Evolutionary conservation across 179 eudicot genomes (phyloP), one percentile per base, ranked within the genome.

Genomic region (Patellifolia procumbens): DNA sequence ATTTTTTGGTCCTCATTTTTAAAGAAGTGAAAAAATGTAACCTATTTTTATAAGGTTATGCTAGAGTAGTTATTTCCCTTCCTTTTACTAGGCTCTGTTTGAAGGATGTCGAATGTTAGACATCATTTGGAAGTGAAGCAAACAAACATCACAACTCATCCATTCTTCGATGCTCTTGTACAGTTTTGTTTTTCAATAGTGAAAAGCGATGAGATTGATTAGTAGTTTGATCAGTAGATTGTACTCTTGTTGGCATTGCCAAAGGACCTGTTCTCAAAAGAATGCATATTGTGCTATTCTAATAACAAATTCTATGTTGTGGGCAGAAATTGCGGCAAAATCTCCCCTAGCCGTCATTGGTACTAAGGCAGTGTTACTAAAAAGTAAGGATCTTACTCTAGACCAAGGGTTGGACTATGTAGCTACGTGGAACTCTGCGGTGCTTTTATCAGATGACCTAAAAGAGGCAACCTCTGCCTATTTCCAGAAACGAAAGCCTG

Each of bases 351-450:
- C 99, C 34, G 85, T 95, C 0, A 80, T 79, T 5, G 99, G 98
- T 63, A 93, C 99, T 0, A 95, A 95, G 79, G 87, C 87, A 51
- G 97, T 93, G 74, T 64, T 95, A 62, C 79, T 88, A 20, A 85
- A 72, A 59, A 81, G 89, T 78, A 87, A 89, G 81, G 97, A 93
- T 78, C 64, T 91, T 74, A 83, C 81, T 29, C 10, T 93, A 81
- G 94, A 91, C 17, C 95, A 91, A 83, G 98, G 90, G 26, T 77
- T 95, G 85, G 98, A 93, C 61, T 95, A 93, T 80, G 88, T 93
- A 39, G 98, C 99, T 45, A 91, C 99, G 2, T 93, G 98, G 99
- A 95, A 95, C 83, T 87, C 97, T 37, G 83, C 89, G 46, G 82
- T 87, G 86, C 88, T 95, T 78, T 22, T 95, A 29, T 91, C 97